A percentile compares a stretch with the other conserved stretches of the same genome.
Evolutionary conservation across 169 alveolate species (phyloP).

Genomic region (Eimeria necatrix): DNA sequence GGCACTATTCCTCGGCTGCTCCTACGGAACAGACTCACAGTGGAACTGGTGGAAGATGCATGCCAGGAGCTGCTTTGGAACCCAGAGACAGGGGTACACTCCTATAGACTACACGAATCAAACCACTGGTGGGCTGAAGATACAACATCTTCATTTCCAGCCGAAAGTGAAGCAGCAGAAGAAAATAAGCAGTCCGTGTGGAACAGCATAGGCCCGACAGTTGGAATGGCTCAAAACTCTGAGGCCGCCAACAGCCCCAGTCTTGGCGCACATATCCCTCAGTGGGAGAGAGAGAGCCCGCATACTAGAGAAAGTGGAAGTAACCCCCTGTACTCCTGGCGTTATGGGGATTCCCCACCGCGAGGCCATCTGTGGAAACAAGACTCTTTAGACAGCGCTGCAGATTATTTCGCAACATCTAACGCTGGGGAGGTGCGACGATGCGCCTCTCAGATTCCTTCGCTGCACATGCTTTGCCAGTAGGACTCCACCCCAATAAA

Average conservation of each 20-base stretch:
- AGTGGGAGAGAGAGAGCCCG: neutral
- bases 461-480: neutral
- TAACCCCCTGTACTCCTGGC: neutral
- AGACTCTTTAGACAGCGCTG: neutral
- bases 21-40: slow-evolving; percentile 14
- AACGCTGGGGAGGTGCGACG: slow-evolving; percentile 17
- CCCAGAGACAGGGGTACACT: slow-evolving; percentile 32
- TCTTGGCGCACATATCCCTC: neutral
- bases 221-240: neutral
- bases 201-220: neutral
- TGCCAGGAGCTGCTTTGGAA: slow-evolving; percentile 58
- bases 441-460: neutral
- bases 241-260: neutral
- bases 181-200: neutral
- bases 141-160: neutral
- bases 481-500: too few relatives aligned
- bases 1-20: slow-evolving; percentile 22
- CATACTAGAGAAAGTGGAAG: neutral
- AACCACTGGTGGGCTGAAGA: slow-evolving; percentile 68
- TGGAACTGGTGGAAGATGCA: slow-evolving; percentile 53
- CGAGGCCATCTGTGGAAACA: neutral
- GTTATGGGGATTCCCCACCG: neutral
- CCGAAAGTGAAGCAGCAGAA: neutral
- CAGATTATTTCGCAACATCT: neutral
- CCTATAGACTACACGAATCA: slow-evolving; percentile 33